Evolutionary conservation across 164 flowering plant genomes (phyloP).

Genomic region (Tinospora cordifolia): DNA sequence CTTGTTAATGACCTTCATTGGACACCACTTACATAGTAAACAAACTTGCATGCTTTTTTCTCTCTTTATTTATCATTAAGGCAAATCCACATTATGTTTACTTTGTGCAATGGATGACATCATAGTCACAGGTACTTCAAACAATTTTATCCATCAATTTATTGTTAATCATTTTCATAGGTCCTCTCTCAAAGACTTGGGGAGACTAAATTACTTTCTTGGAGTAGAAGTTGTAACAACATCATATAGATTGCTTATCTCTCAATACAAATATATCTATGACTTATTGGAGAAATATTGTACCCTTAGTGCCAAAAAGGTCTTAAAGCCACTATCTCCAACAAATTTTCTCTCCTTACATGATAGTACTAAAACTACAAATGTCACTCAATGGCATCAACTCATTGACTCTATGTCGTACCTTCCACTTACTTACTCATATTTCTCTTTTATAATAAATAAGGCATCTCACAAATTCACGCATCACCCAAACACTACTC

Average conservation of each 20-base stretch:
- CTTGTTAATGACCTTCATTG: too few species aligned
- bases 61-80: too few species aligned
- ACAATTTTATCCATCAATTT: background rate
- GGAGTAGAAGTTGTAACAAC: background rate
- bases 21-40: too few species aligned
- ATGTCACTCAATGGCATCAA: background rate
- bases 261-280: background rate
- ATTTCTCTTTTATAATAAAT: background rate
- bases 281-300: background rate
- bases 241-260: background rate
- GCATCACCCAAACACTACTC: background rate
- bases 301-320: background rate
- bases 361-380: background rate
- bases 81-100: too few species aligned
- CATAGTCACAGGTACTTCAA: too few species aligned
- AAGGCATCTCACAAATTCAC: background rate
- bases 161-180: background rate
- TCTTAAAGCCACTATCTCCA: background rate
- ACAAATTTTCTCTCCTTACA: background rate
- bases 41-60: too few species aligned
- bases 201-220: background rate
- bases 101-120: too few species aligned
- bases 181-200: background rate
- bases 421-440: background rate
- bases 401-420: background rate